These are phyloP conservation scores for Blastocystis sp. DNA, from an alignment of 352 stramenopile genomes.

Conservation along the genomic window DNA sequence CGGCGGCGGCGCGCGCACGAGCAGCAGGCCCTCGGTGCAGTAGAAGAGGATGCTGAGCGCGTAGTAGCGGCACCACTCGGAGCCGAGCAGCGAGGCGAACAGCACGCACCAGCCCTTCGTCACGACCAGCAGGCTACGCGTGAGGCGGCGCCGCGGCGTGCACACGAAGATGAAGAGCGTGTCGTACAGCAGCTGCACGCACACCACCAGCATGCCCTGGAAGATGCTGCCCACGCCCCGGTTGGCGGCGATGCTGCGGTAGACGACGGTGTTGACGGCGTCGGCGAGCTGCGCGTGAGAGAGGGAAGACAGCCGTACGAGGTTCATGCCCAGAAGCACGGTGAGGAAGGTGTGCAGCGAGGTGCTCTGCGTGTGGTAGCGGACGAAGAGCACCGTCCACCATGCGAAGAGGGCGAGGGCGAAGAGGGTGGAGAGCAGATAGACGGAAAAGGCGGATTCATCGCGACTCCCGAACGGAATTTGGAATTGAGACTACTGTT, in stretches of 20 bases:
- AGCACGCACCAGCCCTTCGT: conserved; percentile 36
- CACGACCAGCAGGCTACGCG: neutral
- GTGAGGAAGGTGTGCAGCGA: neutral
- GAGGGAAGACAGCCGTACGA: neutral
- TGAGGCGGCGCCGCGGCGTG: neutral
- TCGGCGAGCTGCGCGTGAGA: neutral
- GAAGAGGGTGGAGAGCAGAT: conserved; percentile 8
- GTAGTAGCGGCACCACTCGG: conserved; percentile 30
- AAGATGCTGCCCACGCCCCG: neutral
- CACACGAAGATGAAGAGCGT: conserved; percentile 18
- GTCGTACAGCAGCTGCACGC: conserved; percentile 24
- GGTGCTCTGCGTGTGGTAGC: conserved; percentile 9
- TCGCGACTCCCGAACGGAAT: neutral
- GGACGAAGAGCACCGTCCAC: neutral
- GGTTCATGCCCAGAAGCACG: neutral
- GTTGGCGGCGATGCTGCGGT: neutral
- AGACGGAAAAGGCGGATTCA: neutral
- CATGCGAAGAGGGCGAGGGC: neutral
- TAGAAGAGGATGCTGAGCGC: conserved; percentile 26
- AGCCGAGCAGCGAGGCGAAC: neutral
- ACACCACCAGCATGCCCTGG: conserved; percentile 10
- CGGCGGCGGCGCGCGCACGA: neutral
- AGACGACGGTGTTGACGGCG: neutral
- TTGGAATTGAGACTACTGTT: neutral
- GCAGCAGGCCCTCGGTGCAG: conserved; percentile 12